Base-by-base conservation (phyloP, 768 basidiomycete species). In the Leucosporidium yakuticum region DNA sequence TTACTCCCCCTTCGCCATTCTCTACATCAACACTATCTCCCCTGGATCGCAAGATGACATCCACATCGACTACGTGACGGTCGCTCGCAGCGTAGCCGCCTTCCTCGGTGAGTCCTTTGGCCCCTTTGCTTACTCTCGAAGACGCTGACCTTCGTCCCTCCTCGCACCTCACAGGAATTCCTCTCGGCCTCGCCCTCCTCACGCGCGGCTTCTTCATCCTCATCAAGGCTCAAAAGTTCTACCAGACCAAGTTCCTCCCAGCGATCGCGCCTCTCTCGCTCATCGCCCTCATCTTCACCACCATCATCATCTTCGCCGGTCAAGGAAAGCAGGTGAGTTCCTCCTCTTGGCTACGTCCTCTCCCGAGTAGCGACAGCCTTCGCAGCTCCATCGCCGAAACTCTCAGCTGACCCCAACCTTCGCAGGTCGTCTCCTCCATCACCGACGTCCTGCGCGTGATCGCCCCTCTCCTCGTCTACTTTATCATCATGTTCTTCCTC, bases 111-210 rank as follows among this genome's bases (percentile, higher is more conserved):
- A 57, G 27, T 63, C 51, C 36, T 51, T 14, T 14, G 48, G 57
- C 25, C 34, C 49, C 20, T 20, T n/a, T 53, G 25, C 21, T 20
- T 20, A 29, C 21, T 50, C 7, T 31, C 47, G 25, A 19, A n/a
- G 63, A 39, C 17, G 9, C n/a, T 15, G 34, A n/a, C 32, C 7
- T n/a, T 53, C 48, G 17, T 25, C 25, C 4, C 5, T 7, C 29
- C 27, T 73, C n/a, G n/a, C n/a, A 87, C 86, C 90, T 88, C 77
- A 83, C 90, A 63, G 90, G 90, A 5, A 91, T 92, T 36, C 90
- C 90, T 1, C 83, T 91, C 5, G 82, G 78, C 0, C 85, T 86
- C 1, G 90, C 89, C 2, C 71, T 90, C n/a, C 50, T 85, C 25
- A 91, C 90, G 0, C 84, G 90, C 4, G 84, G 83, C 69, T 61